Base-by-base conservation (phyloP, 2,329 filamentous ascomycete genomes). In the Pseudopyricularia javanii region DNA sequence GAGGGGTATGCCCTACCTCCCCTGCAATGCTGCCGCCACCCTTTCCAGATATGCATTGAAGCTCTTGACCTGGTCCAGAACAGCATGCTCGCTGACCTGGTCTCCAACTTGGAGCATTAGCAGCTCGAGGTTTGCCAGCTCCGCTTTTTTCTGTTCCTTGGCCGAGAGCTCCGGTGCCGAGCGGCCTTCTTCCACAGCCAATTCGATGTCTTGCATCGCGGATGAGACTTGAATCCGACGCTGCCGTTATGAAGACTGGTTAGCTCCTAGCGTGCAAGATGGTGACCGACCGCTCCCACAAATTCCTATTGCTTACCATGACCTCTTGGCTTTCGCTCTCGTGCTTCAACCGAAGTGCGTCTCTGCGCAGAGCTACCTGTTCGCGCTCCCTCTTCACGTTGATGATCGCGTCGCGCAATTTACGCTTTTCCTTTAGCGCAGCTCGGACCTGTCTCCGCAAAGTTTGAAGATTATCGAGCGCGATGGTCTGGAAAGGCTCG, bases 21-120 rank as follows among this genome's bases (percentile, higher is more conserved):
- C 58, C 63, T 83, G 81, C 45, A 85, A 66, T 32, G 74, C 77
- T 30, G 70, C 64, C 2, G 80, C 80, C 6, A 79, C 73, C 22
- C 82, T 72, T 62, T 85, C 82, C 49, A 85, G 66, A 57, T 85
- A 81, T 32, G 72, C 73, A 57, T 85, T 85, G 59, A 85, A 85
- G 49, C 79, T 74, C 55, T 68, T 74, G 53, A 85, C 73, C 61
- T 80, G 75, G 54, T 70, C 72, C 56, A 85, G 66, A 4, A 75
- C 65, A 2, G 70, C 68, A 8, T 70, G 67, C 51, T 74, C 47
- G 24, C 24, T 17, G 2, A 75, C 75, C 59, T 80, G 72, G 35
- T 75, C 72, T 1, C 76, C 70, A 5, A 84, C 67, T 26, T 71
- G 70, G n/a, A 75, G 74, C 32, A 83, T 68, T 8, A 76, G 62